Conservation (phyloP, 73 alveolate genomes). For the Blepharisma japonicum region DNA sequence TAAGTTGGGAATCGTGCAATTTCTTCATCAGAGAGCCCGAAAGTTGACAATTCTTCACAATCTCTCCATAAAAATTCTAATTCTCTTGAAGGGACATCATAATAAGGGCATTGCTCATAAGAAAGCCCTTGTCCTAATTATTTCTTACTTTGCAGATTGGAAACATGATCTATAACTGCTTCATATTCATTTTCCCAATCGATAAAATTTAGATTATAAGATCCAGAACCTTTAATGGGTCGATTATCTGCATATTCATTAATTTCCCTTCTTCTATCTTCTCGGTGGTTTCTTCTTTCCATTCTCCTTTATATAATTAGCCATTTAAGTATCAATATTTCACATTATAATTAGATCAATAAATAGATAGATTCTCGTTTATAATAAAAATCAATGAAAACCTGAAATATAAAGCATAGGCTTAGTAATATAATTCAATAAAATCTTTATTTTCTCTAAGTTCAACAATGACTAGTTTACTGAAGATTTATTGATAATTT, state of each 20-base stretch:
- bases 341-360: no score
- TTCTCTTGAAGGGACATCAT: slow-evolving; percentile 26
- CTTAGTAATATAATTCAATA: no score
- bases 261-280: no score
- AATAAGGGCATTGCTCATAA: slow-evolving; percentile 29
- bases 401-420: no score
- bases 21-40: slow-evolving; percentile 25
- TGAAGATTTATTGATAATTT: no score
- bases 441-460: no score
- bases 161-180: slow-evolving; percentile 28
- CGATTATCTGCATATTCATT: background rate
- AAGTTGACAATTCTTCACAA: background rate
- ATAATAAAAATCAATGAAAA: no score
- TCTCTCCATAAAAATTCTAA: slow-evolving; percentile 2
- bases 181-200: slow-evolving; percentile 33
- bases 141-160: background rate
- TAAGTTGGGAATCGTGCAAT: background rate
- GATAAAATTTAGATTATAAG: slow-evolving; percentile 2
- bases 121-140: background rate
- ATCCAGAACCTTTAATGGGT: slow-evolving; percentile 14
- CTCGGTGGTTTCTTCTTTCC: no score
- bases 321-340: no score
- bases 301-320: no score
- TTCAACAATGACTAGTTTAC: no score
- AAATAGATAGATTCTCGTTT: no score